Evolutionary conservation across 768 basidiomycete species (phyloP).

Genomic region (Melanogaster broomeanus): DNA sequence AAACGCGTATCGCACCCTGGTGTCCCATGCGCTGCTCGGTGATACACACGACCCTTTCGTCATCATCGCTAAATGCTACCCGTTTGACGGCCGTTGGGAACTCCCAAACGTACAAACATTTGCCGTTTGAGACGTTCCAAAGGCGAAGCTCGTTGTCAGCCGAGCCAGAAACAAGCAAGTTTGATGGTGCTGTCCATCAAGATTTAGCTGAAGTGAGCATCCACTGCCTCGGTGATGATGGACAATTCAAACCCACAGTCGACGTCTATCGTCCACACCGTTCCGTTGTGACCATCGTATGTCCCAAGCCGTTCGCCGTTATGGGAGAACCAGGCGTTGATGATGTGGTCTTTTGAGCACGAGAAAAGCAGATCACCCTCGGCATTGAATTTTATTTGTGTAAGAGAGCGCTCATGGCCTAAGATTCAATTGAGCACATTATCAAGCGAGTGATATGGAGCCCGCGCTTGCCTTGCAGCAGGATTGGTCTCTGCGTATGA

Average conservation of each 20-base stretch:
- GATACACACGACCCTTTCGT: conserved; percentile 83
- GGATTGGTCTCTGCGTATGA: too few species aligned
- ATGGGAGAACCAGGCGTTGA: conserved; percentile 98
- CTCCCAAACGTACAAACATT: conserved; percentile 95
- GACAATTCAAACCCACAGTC: conserved; percentile 67
- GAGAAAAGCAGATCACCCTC: conserved; percentile 97
- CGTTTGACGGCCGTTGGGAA: conserved; percentile 98
- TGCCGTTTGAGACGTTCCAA: conserved; percentile 88
- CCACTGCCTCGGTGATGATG: not conserved
- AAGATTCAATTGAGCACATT: too few species aligned
- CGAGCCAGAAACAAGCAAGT: conserved; percentile 85
- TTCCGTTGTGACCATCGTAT: conserved; percentile 94
- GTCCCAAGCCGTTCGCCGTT: conserved; percentile 99
- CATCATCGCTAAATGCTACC: conserved; percentile 88
- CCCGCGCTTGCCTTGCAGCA: conserved; percentile 57
- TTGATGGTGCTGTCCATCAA: conserved; percentile 75
- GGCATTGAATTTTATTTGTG: conserved; percentile 95
- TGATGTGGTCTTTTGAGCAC: conserved; percentile 91
- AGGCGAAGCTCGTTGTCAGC: conserved; percentile 93
- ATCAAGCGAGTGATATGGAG: conserved; percentile 1
- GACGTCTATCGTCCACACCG: conserved; percentile 95
- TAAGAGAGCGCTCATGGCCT: too few species aligned
- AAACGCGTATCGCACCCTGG: conserved; percentile 90
- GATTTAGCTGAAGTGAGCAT: not conserved
- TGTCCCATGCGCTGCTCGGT: conserved; percentile 98